Percentiles rank a stretch among this genome's conserved stretches.
phyloP scores from a whole-genome alignment of 768 basidiomycete genomes.

The Tylopilus rubrobrunneus region DNA sequence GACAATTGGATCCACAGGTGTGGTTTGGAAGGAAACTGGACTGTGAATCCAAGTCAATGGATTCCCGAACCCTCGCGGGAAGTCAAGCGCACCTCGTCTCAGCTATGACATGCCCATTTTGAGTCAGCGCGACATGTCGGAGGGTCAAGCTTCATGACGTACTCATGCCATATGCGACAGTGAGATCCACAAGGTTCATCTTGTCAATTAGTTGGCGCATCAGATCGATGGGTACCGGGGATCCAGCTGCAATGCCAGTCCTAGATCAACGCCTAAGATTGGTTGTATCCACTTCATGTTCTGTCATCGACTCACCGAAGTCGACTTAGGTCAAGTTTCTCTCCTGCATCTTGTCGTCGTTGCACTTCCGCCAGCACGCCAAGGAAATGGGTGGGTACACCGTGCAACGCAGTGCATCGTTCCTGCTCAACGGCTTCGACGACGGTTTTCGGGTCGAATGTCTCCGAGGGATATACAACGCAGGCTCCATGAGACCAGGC shows the following conservation, averaged over 20 bases:
- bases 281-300: neutral
- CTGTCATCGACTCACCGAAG: constrained; percentile 44
- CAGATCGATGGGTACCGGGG: constrained; percentile 72
- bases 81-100: constrained; percentile 54
- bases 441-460: constrained; percentile 59
- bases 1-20: constrained; percentile 58
- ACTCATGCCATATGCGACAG: constrained; percentile 89
- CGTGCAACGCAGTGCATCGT: constrained; percentile 74
- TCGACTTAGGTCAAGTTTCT: constrained; percentile 42
- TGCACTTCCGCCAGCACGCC: constrained; percentile 69
- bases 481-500: constrained; percentile 72
- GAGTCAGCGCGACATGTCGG: constrained; percentile 1
- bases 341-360: constrained; percentile 44
- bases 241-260: constrained; percentile 81
- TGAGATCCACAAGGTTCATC: constrained; percentile 66
- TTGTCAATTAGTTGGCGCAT: constrained; percentile 70
- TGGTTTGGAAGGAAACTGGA: constrained; percentile 82
- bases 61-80: neutral
- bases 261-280: constrained; percentile 32
- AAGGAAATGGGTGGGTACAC: constrained; percentile 83
- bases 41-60: constrained; percentile 33
- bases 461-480: constrained; percentile 70
- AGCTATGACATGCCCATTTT: constrained; percentile 37
- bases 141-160: constrained; percentile 24
- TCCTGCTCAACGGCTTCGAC: constrained; percentile 69